Conservation (phyloP, 371 early-diverging fungal genomes). For the Quaeritorhiza haematococci region DNA sequence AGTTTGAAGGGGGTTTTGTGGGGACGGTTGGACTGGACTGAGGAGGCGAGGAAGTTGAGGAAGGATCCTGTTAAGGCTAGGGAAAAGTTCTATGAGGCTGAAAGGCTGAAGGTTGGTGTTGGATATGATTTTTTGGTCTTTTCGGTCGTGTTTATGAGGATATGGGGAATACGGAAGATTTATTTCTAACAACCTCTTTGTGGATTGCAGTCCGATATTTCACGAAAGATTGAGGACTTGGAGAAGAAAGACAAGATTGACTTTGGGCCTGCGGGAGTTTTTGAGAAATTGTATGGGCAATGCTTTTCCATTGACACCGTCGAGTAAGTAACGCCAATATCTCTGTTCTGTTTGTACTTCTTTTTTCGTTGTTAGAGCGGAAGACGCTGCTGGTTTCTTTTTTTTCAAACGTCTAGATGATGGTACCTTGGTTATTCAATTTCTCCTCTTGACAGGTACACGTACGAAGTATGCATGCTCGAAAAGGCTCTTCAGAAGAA, state of each 20-base stretch:
- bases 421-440: background rate
- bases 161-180: no score
- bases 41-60: no score
- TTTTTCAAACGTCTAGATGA: background rate
- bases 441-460: conserved; percentile 46
- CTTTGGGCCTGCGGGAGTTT: conserved; percentile 30
- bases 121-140: no score
- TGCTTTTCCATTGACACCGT: conserved; percentile 66
- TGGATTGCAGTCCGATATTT: no score
- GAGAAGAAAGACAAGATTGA: conserved; percentile 6
- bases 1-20: no score
- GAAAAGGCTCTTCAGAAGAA: conserved; percentile 70
- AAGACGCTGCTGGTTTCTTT: no score
- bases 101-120: no score
- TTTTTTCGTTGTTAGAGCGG: background rate
- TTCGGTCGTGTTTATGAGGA: no score
- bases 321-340: conserved; percentile 53
- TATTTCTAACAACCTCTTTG: no score
- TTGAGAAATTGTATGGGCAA: conserved; percentile 48
- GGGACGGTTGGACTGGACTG: no score
- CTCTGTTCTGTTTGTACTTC: background rate
- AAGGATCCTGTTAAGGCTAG: no score
- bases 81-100: no score
- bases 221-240: conserved; percentile 19
- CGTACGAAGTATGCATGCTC: conserved; percentile 78